phyloP scores from a whole-genome alignment of 129 eudicot genomes.

The carrot (Daucus carota) region DH1_v3.0 NC_030389.2:45242501-45243000 shows the following conservation, averaged over 20 bases:
- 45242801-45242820: neutral
- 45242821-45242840: neutral
- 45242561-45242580: no score
- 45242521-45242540: no score
- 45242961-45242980: constrained; percentile 41
- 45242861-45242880: no score
- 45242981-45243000: constrained; percentile 25
- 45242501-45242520: no score
- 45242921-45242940: constrained; percentile 41
- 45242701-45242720: constrained; percentile 50
- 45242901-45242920: constrained; percentile 21
- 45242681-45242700: constrained; percentile 46
- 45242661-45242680: constrained; percentile 44
- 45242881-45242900: neutral
- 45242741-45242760: neutral
- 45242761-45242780: neutral
- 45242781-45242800: neutral
- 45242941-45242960: constrained; percentile 53
- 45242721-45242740: constrained; percentile 17
- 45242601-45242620: no score
- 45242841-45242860: neutral
- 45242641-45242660: neutral
- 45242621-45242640: neutral
- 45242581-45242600: no score
- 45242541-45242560: no score